phyloP scores from a whole-genome alignment of 768 basidiomycete species.

The Rhizopogon vesiculosus region DNA sequence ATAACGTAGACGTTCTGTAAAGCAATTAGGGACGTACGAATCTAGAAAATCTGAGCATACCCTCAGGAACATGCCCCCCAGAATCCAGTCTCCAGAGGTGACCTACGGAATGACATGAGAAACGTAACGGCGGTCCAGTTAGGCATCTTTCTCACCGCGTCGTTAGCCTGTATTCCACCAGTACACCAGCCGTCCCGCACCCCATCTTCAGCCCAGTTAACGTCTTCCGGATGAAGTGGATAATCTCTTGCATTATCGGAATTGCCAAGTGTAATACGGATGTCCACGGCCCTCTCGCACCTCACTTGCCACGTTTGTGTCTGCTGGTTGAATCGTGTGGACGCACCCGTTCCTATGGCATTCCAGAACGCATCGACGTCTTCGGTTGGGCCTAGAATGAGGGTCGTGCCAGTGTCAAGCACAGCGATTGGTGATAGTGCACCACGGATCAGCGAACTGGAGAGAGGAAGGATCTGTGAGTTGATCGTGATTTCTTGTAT shows the following conservation, averaged over 20 bases:
- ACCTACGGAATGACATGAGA: slow-evolving; percentile 25
- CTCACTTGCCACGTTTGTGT: slow-evolving; percentile 43
- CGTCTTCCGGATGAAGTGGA: slow-evolving; percentile 45
- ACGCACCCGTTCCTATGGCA: slow-evolving; percentile 36
- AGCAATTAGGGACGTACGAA: slow-evolving; percentile 5
- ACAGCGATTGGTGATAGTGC: slow-evolving; percentile 46
- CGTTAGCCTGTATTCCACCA: slow-evolving; percentile 52
- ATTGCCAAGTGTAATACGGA: slow-evolving; percentile 42
- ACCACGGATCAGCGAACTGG: slow-evolving; percentile 39
- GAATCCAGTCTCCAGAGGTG: slow-evolving; percentile 56
- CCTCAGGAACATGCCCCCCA: slow-evolving; percentile 55
- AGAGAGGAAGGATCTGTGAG: slow-evolving; percentile 33
- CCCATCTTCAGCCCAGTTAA: slow-evolving; percentile 43
- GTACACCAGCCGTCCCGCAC: slow-evolving; percentile 45
- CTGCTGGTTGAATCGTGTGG: slow-evolving; percentile 30
- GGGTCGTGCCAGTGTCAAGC: slow-evolving; percentile 59
- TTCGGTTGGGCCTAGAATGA: slow-evolving; percentile 46
- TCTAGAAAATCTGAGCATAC: slow-evolving; percentile 23
- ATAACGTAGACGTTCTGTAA: slow-evolving; percentile 50
- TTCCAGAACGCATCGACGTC: slow-evolving; percentile 54
- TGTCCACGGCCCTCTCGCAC: slow-evolving; percentile 43
- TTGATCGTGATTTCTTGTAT: slow-evolving; percentile 42
- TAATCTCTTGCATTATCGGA: slow-evolving; percentile 31
- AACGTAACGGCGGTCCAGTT: background rate
- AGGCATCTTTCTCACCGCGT: slow-evolving; percentile 29